Evolutionary conservation across 176 grass and related monocot genomes (phyloP).

Genomic region (Stipa capillata): DNA sequence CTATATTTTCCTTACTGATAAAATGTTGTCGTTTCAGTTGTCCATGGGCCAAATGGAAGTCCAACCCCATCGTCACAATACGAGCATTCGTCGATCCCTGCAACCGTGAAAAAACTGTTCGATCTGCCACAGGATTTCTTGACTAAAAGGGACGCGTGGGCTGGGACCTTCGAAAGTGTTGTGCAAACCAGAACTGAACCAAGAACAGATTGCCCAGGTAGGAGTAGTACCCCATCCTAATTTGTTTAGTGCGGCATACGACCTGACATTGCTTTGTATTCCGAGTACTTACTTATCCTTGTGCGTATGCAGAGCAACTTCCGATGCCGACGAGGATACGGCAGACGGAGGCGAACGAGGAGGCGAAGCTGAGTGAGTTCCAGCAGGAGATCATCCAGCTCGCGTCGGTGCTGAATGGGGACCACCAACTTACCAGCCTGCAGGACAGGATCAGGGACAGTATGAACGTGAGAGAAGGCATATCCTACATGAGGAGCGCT

Average conservation of each 20-base stretch:
- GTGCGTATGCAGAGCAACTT: slow-evolving; percentile 43
- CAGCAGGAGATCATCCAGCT: slow-evolving; percentile 94
- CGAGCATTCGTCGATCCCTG: slow-evolving; percentile 93
- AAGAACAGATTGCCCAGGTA: slow-evolving; percentile 85
- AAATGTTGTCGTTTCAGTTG: slow-evolving; percentile 19
- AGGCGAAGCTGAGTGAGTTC: slow-evolving; percentile 80
- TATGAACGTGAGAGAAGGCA: slow-evolving; percentile 87
- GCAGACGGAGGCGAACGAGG: slow-evolving; percentile 71
- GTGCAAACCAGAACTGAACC: slow-evolving; percentile 50
- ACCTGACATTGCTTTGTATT: not conserved
- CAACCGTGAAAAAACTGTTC: slow-evolving; percentile 75
- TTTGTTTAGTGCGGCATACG: no score
- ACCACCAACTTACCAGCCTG: slow-evolving; percentile 61
- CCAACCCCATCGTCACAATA: slow-evolving; percentile 76
- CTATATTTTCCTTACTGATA: not conserved
- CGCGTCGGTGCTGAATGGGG: slow-evolving; percentile 76
- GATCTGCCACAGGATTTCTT: slow-evolving; percentile 67
- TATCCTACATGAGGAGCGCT: slow-evolving; percentile 51
- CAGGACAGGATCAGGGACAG: slow-evolving; percentile 50
- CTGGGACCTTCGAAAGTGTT: slow-evolving; percentile 80
- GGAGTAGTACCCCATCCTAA: not conserved
- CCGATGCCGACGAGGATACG: slow-evolving; percentile 64
- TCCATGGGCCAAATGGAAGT: slow-evolving; percentile 58
- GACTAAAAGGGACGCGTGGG: slow-evolving; percentile 80
- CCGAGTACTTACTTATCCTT: not conserved